Percentiles rank a stretch among this genome's conserved stretches.
phyloP scores from a whole-genome alignment of 345 rosid species.

The Corchorus capsularis region DNA sequence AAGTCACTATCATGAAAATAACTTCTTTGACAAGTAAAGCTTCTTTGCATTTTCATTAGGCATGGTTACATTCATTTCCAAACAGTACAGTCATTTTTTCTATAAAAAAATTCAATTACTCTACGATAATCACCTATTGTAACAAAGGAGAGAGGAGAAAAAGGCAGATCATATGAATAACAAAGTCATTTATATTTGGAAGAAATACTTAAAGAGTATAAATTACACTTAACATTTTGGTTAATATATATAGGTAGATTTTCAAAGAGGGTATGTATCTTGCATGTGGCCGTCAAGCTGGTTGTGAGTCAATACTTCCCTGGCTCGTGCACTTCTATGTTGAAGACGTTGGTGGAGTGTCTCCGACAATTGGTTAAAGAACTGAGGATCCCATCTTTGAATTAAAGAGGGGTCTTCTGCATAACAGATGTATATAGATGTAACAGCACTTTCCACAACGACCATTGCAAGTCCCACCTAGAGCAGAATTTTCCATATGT shows the following conservation, averaged over 20 bases:
- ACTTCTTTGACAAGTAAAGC: not conserved
- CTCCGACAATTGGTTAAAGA: slow-evolving; percentile 73
- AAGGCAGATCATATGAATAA: not conserved
- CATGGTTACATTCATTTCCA: not conserved
- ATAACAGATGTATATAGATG: slow-evolving; percentile 86
- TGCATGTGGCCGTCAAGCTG: slow-evolving; percentile 37
- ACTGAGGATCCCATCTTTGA: slow-evolving; percentile 74
- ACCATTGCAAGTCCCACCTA: slow-evolving; percentile 96
- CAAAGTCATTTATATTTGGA: slow-evolving; percentile 20
- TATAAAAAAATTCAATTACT: not conserved
- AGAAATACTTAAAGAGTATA: slow-evolving; percentile 7
- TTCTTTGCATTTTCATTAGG: slow-evolving; percentile 5
- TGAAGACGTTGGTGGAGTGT: slow-evolving; percentile 84
- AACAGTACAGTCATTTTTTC: not conserved
- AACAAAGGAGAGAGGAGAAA: not conserved
- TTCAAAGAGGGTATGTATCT: slow-evolving; percentile 34
- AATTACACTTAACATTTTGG: slow-evolving; percentile 5
- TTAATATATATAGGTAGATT: not conserved
- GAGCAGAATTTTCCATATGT: slow-evolving; percentile 1
- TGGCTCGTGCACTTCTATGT: slow-evolving; percentile 67
- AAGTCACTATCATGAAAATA: not conserved
- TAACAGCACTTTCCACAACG: slow-evolving; percentile 91
- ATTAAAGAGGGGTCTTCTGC: slow-evolving; percentile 89
- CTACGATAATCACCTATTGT: not conserved
- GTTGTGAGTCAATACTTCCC: slow-evolving; percentile 52